Evolutionary conservation across 768 basidiomycete species (phyloP).

Genomic region (Leccinum uliginosum): DNA sequence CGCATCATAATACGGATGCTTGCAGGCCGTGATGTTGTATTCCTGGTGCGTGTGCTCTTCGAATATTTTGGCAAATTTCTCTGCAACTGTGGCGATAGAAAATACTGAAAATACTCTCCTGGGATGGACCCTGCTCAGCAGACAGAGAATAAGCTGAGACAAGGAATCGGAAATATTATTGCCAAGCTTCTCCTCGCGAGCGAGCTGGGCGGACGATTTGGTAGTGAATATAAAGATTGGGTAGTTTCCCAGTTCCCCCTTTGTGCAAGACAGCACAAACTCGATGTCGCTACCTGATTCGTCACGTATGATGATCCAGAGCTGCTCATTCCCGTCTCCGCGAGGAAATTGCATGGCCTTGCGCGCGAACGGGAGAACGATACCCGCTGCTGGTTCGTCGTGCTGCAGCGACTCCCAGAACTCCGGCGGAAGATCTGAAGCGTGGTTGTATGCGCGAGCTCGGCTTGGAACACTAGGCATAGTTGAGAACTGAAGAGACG

Average conservation of each 20-base stretch:
- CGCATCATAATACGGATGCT: constrained; percentile 58
- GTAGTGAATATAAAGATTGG: constrained; percentile 62
- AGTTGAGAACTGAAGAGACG: constrained; percentile 16
- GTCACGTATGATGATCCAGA: constrained; percentile 31
- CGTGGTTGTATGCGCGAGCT: constrained; percentile 3
- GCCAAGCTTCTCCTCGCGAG: constrained; percentile 6
- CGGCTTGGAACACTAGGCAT: constrained; percentile 16
- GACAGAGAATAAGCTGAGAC: constrained; percentile 34
- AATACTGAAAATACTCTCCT: constrained; percentile 65
- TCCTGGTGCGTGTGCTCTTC: constrained; percentile 32
- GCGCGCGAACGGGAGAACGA: constrained; percentile 38
- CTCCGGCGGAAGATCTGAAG: constrained; percentile 14
- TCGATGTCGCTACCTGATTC: constrained; percentile 8
- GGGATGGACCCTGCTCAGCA: constrained; percentile 33
- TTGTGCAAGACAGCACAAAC: constrained; percentile 58
- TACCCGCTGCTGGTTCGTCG: constrained; percentile 35
- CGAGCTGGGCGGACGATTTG: constrained; percentile 37
- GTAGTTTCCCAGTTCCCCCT: constrained; percentile 51
- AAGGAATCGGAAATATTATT: constrained; percentile 40
- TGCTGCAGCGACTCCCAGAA: constrained; percentile 30
- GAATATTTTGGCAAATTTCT: constrained; percentile 42
- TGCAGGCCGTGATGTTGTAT: constrained; percentile 22
- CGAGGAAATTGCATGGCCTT: constrained; percentile 18
- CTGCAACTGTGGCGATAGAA: constrained; percentile 44
- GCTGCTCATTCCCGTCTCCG: constrained; percentile 7